These are phyloP conservation scores for Geranomyces michiganensis DNA, from an alignment of 192 early-diverging fungal species.

Conservation along the genomic window DNA sequence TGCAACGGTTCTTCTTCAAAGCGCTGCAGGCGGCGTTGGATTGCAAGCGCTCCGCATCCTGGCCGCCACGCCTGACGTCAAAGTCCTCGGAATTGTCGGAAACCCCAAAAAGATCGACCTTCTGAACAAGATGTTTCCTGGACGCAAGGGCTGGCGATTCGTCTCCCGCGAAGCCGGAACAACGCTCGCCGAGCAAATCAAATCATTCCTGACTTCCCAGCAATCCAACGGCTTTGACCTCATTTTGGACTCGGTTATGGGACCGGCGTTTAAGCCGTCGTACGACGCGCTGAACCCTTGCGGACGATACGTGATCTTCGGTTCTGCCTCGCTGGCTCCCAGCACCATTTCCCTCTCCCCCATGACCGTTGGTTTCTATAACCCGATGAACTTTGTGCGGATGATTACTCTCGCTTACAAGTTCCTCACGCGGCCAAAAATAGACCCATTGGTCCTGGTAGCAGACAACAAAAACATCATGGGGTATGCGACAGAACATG, in stretches of 20 bases:
- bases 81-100: slow-evolving; percentile 18
- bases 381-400: slow-evolving; percentile 15
- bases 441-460: slow-evolving; percentile 24
- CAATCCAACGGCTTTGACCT: slow-evolving; percentile 18
- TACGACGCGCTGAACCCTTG: slow-evolving; percentile 20
- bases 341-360: slow-evolving; percentile 3
- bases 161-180: slow-evolving; percentile 12
- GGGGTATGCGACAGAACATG: too few species aligned
- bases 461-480: slow-evolving; percentile 24
- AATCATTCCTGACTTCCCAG: slow-evolving; percentile 3
- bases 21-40: slow-evolving; percentile 22
- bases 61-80: background rate
- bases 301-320: slow-evolving; percentile 23
- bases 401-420: slow-evolving; percentile 17
- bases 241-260: slow-evolving; percentile 14
- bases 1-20: slow-evolving; percentile 17
- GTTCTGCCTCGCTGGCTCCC: slow-evolving; percentile 18
- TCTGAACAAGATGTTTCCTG: slow-evolving; percentile 18
- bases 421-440: slow-evolving; percentile 13
- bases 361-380: background rate
- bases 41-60: slow-evolving; percentile 21
- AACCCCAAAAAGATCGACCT: slow-evolving; percentile 16
- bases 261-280: slow-evolving; percentile 16
- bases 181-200: background rate
- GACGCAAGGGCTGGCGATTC: slow-evolving; percentile 15